Evolutionary conservation across 1,284 basidiomycete genomes (phyloP), one percentile per base, ranked within the genome.

Genomic region (Austroboletus olivaceoglutinosus): DNA sequence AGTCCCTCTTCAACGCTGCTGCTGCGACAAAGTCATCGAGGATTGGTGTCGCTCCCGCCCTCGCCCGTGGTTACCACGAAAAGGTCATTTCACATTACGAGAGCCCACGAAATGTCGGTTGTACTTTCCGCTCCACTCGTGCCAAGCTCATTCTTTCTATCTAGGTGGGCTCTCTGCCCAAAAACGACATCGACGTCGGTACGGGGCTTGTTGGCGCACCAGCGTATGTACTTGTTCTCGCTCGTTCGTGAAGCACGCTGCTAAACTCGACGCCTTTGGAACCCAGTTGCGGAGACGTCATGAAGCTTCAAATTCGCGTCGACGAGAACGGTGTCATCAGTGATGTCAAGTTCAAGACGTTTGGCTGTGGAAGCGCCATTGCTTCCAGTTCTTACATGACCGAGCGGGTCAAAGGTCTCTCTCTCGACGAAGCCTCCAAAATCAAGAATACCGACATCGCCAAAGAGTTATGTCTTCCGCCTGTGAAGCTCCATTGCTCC

Each of bases 371-470:
- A 51, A 96, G 92, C 56, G 97, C 96, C 58, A 99, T 99, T 57
- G 97, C 97, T 2, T 96, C 93, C 4, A 93, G 90, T 65, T 93
- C 91, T 12, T 98, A 94, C 71, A 93, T 97, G 89, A 99, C 96
- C 18, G 96, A 99, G 76, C 89, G 94, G 46, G 95, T 99, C 59
- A 97, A 90, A 76, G 97, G 97, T 22, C 79, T 99, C 60, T 88
- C 88, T 16, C 75, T 99, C 50, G 95, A 98, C 51, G 91, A 96
- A 58, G 97, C 97, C 13, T 92, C 91, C 51, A 86, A 89, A 67
- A 98, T 99, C 66, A 97, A 95, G 75, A 99, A 99, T 77, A 99
- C 96, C 9, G 97, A 99, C 71, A 99, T 99, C 67, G 97, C 97
- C 10, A 95, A 98, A 75, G 95, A 98, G 72, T 73, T 98, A 16